A percentile compares a stretch with the other conserved stretches of the same genome.
Conservation (phyloP, 1,284 basidiomycete genomes). For the Porogramme epimiltina region DNA sequence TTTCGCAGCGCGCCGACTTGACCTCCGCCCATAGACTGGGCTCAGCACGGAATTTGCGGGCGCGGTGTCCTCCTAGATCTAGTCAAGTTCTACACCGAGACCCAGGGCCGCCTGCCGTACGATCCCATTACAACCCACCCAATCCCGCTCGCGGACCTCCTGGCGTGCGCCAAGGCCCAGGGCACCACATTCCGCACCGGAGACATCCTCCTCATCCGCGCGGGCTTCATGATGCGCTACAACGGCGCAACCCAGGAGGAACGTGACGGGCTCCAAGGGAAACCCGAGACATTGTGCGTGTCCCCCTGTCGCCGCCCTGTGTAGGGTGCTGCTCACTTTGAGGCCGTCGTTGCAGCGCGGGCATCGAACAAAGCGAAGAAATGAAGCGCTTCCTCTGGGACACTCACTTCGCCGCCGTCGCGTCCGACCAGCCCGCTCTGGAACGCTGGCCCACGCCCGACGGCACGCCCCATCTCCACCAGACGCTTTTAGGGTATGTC, state of each 20-base stretch:
- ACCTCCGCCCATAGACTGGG: constrained; percentile 55
- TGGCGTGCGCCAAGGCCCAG: constrained; percentile 62
- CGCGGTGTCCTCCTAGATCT: constrained; percentile 72
- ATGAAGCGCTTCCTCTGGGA: constrained; percentile 77
- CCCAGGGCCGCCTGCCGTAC: constrained; percentile 50
- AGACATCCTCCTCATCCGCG: constrained; percentile 64
- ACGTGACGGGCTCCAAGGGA: constrained; percentile 44
- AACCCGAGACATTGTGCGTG: constrained; percentile 42
- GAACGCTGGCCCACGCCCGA: constrained; percentile 63
- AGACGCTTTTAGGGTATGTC: constrained; percentile 65
- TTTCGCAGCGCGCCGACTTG: background rate
- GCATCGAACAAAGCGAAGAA: constrained; percentile 69
- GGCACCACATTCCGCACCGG: constrained; percentile 48
- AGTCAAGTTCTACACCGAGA: constrained; percentile 51
- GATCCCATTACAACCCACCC: constrained; percentile 66
- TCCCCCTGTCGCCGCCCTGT: background rate
- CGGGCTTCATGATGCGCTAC: constrained; percentile 69
- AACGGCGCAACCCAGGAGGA: constrained; percentile 46
- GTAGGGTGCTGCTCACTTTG: background rate
- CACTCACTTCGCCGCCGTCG: constrained; percentile 76
- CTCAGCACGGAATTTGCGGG: constrained; percentile 73
- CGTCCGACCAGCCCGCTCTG: constrained; percentile 73
- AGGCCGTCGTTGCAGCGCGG: constrained; percentile 53
- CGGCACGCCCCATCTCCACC: constrained; percentile 53
- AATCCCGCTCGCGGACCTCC: constrained; percentile 57